phyloP scores from a whole-genome alignment of 192 early-diverging fungal species.

The Spinellus fusiger region DNA sequence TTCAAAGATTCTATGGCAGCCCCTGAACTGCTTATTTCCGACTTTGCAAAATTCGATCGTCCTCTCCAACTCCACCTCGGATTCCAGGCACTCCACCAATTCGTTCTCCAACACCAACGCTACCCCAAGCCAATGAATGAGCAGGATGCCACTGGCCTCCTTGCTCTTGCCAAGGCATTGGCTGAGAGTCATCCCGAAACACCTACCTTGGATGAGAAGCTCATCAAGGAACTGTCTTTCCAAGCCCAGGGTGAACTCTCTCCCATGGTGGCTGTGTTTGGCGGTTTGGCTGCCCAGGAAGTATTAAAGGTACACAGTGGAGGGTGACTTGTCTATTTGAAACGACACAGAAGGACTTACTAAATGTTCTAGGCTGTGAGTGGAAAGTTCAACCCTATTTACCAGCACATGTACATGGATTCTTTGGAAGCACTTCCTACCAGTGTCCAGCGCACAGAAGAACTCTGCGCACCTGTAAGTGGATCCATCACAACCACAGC shows the following conservation, averaged over 20 bases:
- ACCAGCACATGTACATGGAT: slow-evolving; percentile 95
- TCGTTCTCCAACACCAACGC: slow-evolving; percentile 56
- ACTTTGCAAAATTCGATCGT: slow-evolving; percentile 98
- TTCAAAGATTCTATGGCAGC: slow-evolving; percentile 67
- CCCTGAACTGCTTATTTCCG: slow-evolving; percentile 84
- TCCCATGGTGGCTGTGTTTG: slow-evolving; percentile 95
- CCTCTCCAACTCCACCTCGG: slow-evolving; percentile 86
- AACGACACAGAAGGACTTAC: slow-evolving; percentile 83
- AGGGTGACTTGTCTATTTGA: slow-evolving; percentile 94
- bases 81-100: slow-evolving; percentile 92
- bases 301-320: slow-evolving; percentile 93
- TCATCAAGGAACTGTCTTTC: slow-evolving; percentile 82
- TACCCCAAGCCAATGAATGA: slow-evolving; percentile 85
- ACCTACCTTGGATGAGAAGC: slow-evolving; percentile 76
- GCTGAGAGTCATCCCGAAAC: slow-evolving; percentile 64
- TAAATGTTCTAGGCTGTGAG: slow-evolving; percentile 50
- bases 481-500: neutral
- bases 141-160: slow-evolving; percentile 77
- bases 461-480: slow-evolving; percentile 60
- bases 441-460: slow-evolving; percentile 59
- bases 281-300: slow-evolving; percentile 96
- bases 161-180: slow-evolving; percentile 65
- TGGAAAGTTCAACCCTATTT: slow-evolving; percentile 92
- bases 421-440: slow-evolving; percentile 92
- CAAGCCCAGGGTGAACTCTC: slow-evolving; percentile 87